Conservation (phyloP, 2,329 filamentous ascomycete species). For the Cercospora janseana region DNA sequence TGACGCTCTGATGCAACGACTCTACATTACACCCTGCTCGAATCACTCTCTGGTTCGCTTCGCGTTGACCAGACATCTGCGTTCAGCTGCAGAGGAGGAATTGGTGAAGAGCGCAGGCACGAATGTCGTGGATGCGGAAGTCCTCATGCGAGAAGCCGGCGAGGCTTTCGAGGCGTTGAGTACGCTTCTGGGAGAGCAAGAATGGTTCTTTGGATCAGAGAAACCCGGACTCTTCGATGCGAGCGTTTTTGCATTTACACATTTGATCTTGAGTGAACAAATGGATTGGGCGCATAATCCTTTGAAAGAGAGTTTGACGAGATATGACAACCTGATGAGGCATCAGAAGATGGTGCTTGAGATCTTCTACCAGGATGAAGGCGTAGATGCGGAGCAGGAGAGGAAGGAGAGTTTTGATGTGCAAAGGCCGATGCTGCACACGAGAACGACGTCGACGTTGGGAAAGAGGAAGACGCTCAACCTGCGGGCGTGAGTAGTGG, state of each 20-base stretch:
- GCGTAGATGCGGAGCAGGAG: neutral
- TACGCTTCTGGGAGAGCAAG: conserved; percentile 55
- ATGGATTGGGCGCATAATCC: conserved; percentile 64
- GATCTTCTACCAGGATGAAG: neutral
- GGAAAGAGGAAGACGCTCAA: conserved; percentile 13
- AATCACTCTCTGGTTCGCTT: conserved; percentile 61
- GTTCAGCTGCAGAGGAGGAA: conserved; percentile 69
- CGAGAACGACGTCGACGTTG: conserved; percentile 3
- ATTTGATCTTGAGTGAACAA: conserved; percentile 67
- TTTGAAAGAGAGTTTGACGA: conserved; percentile 57
- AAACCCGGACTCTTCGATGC: conserved; percentile 79
- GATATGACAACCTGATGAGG: conserved; percentile 61
- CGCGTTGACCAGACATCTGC: conserved; percentile 65
- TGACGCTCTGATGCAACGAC: conserved; percentile 62
- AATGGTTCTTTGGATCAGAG: conserved; percentile 60
- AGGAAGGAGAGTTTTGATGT: neutral
- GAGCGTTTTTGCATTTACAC: conserved; percentile 83
- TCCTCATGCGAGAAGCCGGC: conserved; percentile 59
- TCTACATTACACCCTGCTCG: conserved; percentile 68
- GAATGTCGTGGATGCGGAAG: conserved; percentile 42
- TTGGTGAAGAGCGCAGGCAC: conserved; percentile 60
- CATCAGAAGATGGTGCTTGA: conserved; percentile 60
- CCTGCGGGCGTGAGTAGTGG: neutral
- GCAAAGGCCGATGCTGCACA: neutral
- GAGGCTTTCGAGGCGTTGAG: conserved; percentile 64